Evolutionary conservation across 2,329 filamentous ascomycete genomes (phyloP).

Genomic region (Thelonectria rubi): DNA sequence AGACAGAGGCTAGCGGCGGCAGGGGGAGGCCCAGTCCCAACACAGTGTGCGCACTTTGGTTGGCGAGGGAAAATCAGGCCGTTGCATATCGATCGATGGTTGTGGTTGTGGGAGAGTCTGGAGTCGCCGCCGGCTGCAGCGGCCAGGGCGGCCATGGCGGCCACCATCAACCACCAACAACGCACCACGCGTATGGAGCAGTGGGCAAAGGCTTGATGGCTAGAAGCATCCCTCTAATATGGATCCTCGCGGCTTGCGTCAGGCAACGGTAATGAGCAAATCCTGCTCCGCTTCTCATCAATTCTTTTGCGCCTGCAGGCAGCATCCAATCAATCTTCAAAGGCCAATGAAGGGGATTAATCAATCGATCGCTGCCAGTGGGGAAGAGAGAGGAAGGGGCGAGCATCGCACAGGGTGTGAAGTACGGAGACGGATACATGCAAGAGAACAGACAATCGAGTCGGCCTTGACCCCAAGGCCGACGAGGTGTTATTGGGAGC

Average conservation of each 20-base stretch:
- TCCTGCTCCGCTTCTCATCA: constrained; percentile 4
- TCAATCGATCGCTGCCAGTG: constrained; percentile 22
- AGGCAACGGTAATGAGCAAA: constrained; percentile 19
- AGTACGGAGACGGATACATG: not conserved
- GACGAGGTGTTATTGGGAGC: not conserved
- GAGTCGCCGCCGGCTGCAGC: constrained; percentile 13
- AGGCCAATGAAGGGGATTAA: constrained; percentile 17
- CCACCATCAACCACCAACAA: constrained; percentile 26
- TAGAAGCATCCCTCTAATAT: constrained; percentile 12
- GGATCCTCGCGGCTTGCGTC: constrained; percentile 23
- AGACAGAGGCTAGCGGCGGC: constrained; percentile 19
- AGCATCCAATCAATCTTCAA: constrained; percentile 12
- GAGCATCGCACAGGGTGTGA: constrained; percentile 8
- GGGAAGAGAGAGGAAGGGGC: constrained; percentile 16
- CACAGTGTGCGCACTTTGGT: not conserved
- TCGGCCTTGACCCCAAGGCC: not conserved
- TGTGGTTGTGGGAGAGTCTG: constrained; percentile 8
- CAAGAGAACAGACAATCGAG: not conserved
- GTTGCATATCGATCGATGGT: constrained; percentile 7
- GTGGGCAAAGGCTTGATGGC: not conserved
- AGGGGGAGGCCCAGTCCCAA: constrained; percentile 13
- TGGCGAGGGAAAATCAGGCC: not conserved
- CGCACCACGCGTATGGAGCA: constrained; percentile 14
- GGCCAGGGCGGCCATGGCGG: constrained; percentile 21
- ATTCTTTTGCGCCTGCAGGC: constrained; percentile 8